Percentiles rank a stretch among this genome's conserved stretches.
Conservation (phyloP, 148 eudicot species). For the Diospyros kaki region DNA sequence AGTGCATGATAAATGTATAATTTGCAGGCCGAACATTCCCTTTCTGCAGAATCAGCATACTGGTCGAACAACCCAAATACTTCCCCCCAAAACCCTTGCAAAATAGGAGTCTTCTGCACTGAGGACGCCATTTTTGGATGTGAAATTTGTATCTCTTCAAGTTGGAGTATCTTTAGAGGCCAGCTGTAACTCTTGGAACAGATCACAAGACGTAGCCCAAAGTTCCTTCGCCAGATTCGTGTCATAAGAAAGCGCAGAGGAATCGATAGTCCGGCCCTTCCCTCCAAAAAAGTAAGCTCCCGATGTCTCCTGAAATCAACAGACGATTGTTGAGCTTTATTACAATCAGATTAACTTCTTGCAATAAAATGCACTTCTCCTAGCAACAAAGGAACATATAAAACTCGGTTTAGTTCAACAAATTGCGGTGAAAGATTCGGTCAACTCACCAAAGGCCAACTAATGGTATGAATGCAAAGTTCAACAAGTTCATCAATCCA, state of each 20-base stretch:
- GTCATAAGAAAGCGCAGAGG: constrained; percentile 61
- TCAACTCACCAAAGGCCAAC: too few relatives aligned
- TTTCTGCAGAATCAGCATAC: too few relatives aligned
- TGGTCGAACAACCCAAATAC: too few relatives aligned
- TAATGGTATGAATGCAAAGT: too few relatives aligned
- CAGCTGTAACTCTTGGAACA: constrained; percentile 40
- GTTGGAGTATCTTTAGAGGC: constrained; percentile 19
- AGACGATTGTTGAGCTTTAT: too few relatives aligned
- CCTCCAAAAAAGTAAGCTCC: constrained; percentile 87
- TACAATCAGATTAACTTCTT: not conserved
- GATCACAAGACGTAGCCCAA: constrained; percentile 52
- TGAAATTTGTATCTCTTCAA: not conserved
- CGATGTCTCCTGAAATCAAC: constrained; percentile 47
- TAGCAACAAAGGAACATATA: not conserved
- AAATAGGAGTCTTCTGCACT: too few relatives aligned
- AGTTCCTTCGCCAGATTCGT: constrained; percentile 45
- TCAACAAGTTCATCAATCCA: too few relatives aligned
- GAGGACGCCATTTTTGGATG: too few relatives aligned
- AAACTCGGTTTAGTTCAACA: not conserved
- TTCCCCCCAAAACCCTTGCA: too few relatives aligned
- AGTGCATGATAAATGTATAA: too few relatives aligned
- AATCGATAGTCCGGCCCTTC: constrained; percentile 48
- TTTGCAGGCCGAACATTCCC: too few relatives aligned
- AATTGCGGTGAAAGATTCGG: not conserved
- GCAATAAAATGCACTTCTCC: not conserved